Evolutionary conservation across 192 early-diverging fungal species (phyloP).

Genomic region (Phlyctochytrium bullatum): DNA sequence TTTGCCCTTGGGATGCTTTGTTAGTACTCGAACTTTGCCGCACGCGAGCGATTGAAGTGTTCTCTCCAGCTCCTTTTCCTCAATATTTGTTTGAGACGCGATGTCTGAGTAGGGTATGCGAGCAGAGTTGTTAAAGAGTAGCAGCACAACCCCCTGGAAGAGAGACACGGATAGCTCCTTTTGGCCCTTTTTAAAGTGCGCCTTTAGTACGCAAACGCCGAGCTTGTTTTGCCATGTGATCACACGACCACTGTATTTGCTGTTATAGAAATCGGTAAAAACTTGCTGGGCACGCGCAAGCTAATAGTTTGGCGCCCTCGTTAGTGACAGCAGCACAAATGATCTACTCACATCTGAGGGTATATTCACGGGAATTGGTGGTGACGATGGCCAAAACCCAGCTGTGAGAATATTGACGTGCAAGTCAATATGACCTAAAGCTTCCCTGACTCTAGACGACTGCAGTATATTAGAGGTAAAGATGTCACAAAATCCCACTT

Average conservation of each 20-base stretch:
- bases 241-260: constrained; percentile 75
- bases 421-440: constrained; percentile 54
- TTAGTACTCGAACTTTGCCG: constrained; percentile 51
- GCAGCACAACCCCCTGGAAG: constrained; percentile 42
- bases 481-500: constrained; percentile 22
- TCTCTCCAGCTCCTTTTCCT: constrained; percentile 72
- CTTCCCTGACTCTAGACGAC: constrained; percentile 27
- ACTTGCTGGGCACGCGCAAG: constrained; percentile 53
- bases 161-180: constrained; percentile 48
- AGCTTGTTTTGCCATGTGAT: constrained; percentile 86
- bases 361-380: constrained; percentile 65
- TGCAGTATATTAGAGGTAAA: constrained; percentile 13
- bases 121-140: constrained; percentile 65
- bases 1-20: constrained; percentile 32
- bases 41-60: constrained; percentile 86
- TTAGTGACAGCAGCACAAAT: background rate
- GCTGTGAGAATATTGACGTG: constrained; percentile 79
- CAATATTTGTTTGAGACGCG: constrained; percentile 63
- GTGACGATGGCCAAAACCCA: constrained; percentile 92
- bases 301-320: constrained; percentile 22
- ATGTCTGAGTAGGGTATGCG: constrained; percentile 66
- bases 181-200: constrained; percentile 50
- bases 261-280: constrained; percentile 77
- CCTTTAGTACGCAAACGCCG: constrained; percentile 71
- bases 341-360: constrained; percentile 61